phyloP scores from a whole-genome alignment of 768 basidiomycete genomes.

The Nevesoporus exiguus region DNA sequence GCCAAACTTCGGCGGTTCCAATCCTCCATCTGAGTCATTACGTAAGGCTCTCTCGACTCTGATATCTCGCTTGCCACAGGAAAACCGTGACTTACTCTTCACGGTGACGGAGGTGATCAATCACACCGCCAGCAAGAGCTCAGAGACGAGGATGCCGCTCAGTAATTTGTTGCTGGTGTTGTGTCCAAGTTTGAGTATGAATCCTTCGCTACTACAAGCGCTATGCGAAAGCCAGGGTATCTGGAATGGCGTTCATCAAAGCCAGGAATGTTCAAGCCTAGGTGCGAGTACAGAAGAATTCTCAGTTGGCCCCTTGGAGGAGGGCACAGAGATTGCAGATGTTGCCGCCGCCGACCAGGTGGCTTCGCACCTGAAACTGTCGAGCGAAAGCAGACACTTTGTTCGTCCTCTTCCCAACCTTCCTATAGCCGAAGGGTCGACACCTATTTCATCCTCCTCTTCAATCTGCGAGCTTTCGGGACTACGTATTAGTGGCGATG shows the following conservation, averaged over 20 bases:
- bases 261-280: conserved; percentile 3
- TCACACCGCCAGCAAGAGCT: conserved; percentile 62
- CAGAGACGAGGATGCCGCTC: conserved; percentile 88
- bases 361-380: conserved; percentile 1
- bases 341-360: not conserved
- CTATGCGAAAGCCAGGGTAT: conserved; percentile 69
- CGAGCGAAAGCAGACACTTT: conserved; percentile 15
- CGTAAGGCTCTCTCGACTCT: conserved; percentile 58
- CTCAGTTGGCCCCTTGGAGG: not conserved
- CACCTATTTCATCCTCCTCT: conserved; percentile 2
- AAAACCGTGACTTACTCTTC: conserved; percentile 80
- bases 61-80: conserved; percentile 65
- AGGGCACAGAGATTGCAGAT: not conserved
- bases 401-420: conserved; percentile 26
- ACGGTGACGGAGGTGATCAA: conserved; percentile 81
- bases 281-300: conserved; percentile 1
- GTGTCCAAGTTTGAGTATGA: conserved; percentile 83
- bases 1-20: conserved; percentile 59
- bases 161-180: conserved; percentile 86
- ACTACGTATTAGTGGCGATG: not conserved
- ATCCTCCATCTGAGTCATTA: conserved; percentile 58
- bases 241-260: conserved; percentile 44
- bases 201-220: conserved; percentile 63
- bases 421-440: conserved; percentile 12
- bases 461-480: conserved; percentile 5